These are phyloP conservation scores for Choanephora cucurbitarum DNA, from an alignment of 371 early-diverging fungal genomes.

Conservation along the genomic window DNA sequence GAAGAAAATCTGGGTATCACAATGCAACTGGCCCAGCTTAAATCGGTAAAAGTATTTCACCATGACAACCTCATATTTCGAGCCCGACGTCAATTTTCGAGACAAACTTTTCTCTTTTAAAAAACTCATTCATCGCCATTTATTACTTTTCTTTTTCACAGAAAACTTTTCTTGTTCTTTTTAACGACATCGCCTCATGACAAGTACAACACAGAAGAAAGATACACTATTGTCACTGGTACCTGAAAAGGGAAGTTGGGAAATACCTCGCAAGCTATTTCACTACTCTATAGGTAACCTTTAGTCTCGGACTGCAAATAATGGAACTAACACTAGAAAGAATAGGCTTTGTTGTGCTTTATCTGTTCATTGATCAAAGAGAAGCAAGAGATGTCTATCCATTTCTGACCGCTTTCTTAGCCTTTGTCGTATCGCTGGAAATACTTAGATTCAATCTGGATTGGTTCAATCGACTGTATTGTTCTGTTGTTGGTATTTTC, in stretches of 20 bases:
- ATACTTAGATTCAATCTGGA: slow-evolving; percentile 44
- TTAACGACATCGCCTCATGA: no score
- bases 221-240: neutral
- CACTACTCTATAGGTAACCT: slow-evolving; percentile 55
- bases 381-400: slow-evolving; percentile 39
- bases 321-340: neutral
- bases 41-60: no score
- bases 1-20: no score
- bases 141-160: no score
- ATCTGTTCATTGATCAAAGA: slow-evolving; percentile 34
- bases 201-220: no score
- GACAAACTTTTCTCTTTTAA: no score
- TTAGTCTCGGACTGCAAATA: neutral
- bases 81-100: no score
- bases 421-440: slow-evolving; percentile 41
- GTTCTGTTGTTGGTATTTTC: slow-evolving; percentile 45
- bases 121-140: no score
- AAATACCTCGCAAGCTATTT: slow-evolving; percentile 54
- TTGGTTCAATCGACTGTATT: slow-evolving; percentile 51
- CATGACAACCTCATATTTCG: no score
- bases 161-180: no score
- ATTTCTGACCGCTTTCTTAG: slow-evolving; percentile 27
- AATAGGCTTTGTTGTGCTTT: slow-evolving; percentile 50
- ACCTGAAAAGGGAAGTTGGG: slow-evolving; percentile 42
- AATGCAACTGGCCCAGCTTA: no score